A percentile compares a stretch with the other conserved stretches of the same genome.
Conservation (phyloP, 2,329 filamentous ascomycete genomes). For the Ceratocystis variospora region DNA sequence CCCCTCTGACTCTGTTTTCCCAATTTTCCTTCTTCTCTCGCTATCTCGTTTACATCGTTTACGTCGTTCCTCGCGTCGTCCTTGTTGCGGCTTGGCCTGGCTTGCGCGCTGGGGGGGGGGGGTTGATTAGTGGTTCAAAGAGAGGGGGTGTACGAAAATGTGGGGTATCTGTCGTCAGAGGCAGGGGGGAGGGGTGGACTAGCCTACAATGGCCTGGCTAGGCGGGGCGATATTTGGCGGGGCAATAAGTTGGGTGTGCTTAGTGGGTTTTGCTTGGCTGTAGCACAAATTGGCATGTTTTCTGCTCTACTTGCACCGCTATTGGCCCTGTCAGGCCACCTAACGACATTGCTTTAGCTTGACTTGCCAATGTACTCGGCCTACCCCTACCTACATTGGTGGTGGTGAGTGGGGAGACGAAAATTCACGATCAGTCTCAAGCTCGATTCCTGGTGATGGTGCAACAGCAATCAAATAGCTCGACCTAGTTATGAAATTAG, state of each 20-base stretch:
- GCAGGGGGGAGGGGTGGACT: background rate
- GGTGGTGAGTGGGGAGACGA: background rate
- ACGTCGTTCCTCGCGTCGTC: background rate
- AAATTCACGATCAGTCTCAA: too few species aligned
- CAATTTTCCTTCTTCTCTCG: background rate
- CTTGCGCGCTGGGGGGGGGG: background rate
- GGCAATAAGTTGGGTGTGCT: background rate
- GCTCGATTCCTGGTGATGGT: too few species aligned
- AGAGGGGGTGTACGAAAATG: background rate
- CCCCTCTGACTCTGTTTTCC: background rate
- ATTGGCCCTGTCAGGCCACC: too few species aligned
- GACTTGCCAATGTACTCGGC: background rate
- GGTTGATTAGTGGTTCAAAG: background rate
- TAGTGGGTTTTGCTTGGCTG: background rate
- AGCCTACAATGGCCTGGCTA: background rate
- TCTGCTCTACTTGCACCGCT: too few species aligned
- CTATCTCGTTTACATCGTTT: constrained; percentile 2
- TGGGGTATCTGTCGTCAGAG: background rate
- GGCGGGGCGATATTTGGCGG: background rate
- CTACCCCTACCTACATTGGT: background rate
- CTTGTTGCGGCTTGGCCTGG: constrained; percentile 1
- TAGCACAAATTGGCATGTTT: background rate
- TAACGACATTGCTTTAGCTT: background rate
- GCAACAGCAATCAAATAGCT: too few species aligned
- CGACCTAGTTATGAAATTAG: too few species aligned